Evolutionary conservation across 2,329 filamentous ascomycete genomes (phyloP).

Genomic region (Alternaria ethzedia): DNA sequence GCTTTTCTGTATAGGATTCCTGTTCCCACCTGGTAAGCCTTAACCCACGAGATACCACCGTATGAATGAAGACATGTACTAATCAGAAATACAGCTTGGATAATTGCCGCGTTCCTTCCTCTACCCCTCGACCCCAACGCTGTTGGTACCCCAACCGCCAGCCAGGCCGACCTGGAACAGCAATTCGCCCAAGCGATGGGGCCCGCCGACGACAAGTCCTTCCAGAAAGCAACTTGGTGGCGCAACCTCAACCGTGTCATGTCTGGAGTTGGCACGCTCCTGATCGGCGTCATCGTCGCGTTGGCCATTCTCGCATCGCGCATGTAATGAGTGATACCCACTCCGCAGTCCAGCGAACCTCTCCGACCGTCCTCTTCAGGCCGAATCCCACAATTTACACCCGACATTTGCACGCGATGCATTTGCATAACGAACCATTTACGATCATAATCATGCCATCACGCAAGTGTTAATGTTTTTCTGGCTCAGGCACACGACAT

Average conservation of each 20-base stretch:
- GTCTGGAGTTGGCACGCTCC: constrained; percentile 62
- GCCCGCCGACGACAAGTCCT: constrained; percentile 56
- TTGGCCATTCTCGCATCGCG: constrained; percentile 47
- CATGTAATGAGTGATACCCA: constrained; percentile 30
- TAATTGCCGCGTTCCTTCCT: constrained; percentile 76
- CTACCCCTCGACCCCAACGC: constrained; percentile 65
- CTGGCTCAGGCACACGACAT: constrained; percentile 27
- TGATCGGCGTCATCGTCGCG: constrained; percentile 59
- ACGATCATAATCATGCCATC: constrained; percentile 32
- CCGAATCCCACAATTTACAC: constrained; percentile 1
- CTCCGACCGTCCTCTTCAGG: constrained; percentile 9
- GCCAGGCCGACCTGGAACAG: constrained; percentile 49
- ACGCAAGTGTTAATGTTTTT: constrained; percentile 43
- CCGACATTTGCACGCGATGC: constrained; percentile 12
- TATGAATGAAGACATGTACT: constrained; percentile 22
- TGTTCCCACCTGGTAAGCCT: constrained; percentile 67
- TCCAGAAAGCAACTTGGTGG: constrained; percentile 70
- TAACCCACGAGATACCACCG: constrained; percentile 13
- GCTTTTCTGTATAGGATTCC: constrained; percentile 77
- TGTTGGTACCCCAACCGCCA: constrained; percentile 43
- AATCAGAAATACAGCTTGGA: constrained; percentile 67
- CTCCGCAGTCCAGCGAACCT: constrained; percentile 1
- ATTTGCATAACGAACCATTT: constrained; percentile 28
- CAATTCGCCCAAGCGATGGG: constrained; percentile 54
- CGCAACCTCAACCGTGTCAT: constrained; percentile 68